Evolutionary conservation across 2,329 filamentous ascomycete genomes (phyloP), one percentile per base, ranked within the genome.

Genomic region (Monosporascus sp.): DNA sequence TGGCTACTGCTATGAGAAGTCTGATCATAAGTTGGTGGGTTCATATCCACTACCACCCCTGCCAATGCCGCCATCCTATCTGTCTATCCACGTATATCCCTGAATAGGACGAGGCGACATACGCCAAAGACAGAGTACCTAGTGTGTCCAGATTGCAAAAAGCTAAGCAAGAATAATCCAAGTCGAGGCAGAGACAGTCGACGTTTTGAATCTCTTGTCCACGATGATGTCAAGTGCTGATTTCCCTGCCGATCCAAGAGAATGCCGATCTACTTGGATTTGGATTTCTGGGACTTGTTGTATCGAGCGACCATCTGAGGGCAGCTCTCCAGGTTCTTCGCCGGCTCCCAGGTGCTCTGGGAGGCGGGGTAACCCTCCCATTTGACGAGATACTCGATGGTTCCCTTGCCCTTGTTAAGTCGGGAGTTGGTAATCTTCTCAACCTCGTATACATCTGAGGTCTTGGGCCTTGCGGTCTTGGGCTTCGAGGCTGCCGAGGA

Each of bases 271-370:
- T 51, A 41, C 38, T 41, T 41, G 38, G 42, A 51, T 48, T 54
- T 51, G 17, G 39, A 22, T 34, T 53, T 37, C n/a, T 50, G 48
- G 4, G 37, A 37, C 20, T 48, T 38, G 17, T 50, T 50, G 48
- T 55, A 65, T 48, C 57, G n/a, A n/a, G 50, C 27, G 9, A 66
- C 22, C 15, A 45, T 52, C 49, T 47, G 2, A 8, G 44, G 6
- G 51, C 76, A 78, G 3, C 74, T 69, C 0, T 48, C 50, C 18
- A 82, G 59, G 52, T 80, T 74, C 18, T 52, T 61, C 60, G 69
- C 73, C 1, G 77, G 77, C 66, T 82, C 80, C 81, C 80, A 83
- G 0, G 78, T 81, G 53, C 75, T 80, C 1, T 77, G 62, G 18
- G 68, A 64, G 1, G 59, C 55, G 0, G 68, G 49, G 51, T 71